phyloP scores from a whole-genome alignment of 83 land plant genomes.

The Diphasiastrum complanatum region DNA sequence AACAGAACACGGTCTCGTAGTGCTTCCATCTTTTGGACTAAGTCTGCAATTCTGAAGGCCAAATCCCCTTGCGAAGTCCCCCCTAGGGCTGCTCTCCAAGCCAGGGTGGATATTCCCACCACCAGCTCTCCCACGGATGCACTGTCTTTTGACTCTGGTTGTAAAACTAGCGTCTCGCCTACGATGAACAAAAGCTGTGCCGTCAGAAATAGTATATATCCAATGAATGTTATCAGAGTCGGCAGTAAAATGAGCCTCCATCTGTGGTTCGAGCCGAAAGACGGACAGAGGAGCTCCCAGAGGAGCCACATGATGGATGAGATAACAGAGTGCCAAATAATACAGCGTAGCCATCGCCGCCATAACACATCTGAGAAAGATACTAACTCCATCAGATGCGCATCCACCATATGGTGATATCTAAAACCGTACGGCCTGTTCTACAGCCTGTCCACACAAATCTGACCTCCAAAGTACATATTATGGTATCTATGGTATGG shows the following conservation, averaged over 20 bases:
- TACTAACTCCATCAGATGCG: too few relatives aligned
- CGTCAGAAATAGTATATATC: conserved; percentile 16
- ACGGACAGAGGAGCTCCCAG: not conserved
- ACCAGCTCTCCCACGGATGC: conserved; percentile 21
- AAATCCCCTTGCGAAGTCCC: not conserved
- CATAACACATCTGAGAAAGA: too few relatives aligned
- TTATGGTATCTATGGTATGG: too few relatives aligned
- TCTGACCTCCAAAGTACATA: too few relatives aligned
- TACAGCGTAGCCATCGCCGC: conserved; percentile 15
- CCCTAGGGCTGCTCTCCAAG: conserved; percentile 21
- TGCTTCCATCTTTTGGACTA: conserved; percentile 16
- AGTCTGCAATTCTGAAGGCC: not conserved
- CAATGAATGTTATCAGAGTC: not conserved
- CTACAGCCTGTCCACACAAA: too few relatives aligned
- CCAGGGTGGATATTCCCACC: conserved; percentile 21
- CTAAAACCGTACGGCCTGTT: too few relatives aligned
- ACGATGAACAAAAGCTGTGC: conserved; percentile 25
- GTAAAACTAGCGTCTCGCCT: conserved; percentile 16
- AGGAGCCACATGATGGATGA: not conserved
- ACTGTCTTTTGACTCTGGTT: conserved; percentile 18
- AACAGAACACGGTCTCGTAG: conserved; percentile 15
- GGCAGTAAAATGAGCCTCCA: not conserved
- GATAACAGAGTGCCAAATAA: conserved; percentile 15
- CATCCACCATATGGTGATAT: too few relatives aligned
- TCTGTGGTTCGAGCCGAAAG: not conserved